A percentile compares a stretch with the other conserved stretches of the same genome.
Conservation (phyloP, 75 land plant species). For the Pinus taeda region DNA sequence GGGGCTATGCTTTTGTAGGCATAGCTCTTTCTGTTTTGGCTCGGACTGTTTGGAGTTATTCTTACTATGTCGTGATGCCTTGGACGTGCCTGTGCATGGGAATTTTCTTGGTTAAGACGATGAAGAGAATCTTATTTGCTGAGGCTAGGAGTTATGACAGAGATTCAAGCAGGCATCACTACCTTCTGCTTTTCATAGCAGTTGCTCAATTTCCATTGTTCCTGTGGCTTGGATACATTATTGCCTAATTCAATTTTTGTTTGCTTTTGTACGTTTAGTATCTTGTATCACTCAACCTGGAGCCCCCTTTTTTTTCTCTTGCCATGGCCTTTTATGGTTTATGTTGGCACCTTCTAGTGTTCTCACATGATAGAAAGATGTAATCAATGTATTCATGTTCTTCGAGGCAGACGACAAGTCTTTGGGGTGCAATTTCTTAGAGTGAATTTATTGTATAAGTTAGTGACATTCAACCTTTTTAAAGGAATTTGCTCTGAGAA, state of each 20-base stretch:
- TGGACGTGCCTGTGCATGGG: conserved; percentile 71
- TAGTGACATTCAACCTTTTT: neutral
- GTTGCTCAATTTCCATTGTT: conserved; percentile 66
- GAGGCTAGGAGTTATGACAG: conserved; percentile 64
- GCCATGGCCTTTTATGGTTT: neutral
- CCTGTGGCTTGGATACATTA: conserved; percentile 64
- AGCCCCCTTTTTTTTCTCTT: neutral
- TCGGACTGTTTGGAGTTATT: conserved; percentile 35
- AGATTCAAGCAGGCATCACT: conserved; percentile 78
- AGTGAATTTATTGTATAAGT: neutral
- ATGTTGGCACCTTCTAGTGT: neutral
- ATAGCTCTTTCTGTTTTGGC: conserved; percentile 44
- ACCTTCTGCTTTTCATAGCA: conserved; percentile 67
- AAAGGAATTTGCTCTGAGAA: neutral
- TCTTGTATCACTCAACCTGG: conserved; percentile 3
- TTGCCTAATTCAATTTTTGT: conserved; percentile 11
- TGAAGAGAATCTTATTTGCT: conserved; percentile 64
- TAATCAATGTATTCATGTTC: neutral
- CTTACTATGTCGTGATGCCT: conserved; percentile 38
- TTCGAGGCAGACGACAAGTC: neutral
- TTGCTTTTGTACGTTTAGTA: neutral
- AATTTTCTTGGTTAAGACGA: conserved; percentile 68
- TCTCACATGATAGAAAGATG: neutral
- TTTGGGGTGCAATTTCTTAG: neutral
- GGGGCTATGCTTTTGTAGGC: conserved; percentile 60